Percentiles rank a stretch among this genome's conserved stretches.
Evolutionary conservation across 2,329 filamentous ascomycete species (phyloP).

Genomic region (Trichocomaceae sp.): DNA sequence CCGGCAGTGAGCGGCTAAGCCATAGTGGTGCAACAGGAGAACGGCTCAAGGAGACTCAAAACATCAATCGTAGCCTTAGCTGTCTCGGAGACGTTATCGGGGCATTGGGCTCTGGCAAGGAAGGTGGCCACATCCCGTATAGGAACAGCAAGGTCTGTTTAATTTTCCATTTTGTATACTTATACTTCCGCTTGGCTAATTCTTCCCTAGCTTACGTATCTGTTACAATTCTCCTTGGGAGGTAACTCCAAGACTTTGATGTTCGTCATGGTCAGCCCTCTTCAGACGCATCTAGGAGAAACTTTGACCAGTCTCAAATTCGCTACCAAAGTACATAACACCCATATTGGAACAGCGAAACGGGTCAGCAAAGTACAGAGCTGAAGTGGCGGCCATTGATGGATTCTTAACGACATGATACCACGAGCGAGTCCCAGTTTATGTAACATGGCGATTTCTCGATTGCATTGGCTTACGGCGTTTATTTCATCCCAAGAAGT

Average conservation of each 20-base stretch:
- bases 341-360: conserved; percentile 81
- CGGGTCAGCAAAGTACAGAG: conserved; percentile 16
- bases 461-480: conserved; percentile 11
- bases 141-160: conserved; percentile 75
- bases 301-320: conserved; percentile 93
- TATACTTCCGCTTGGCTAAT: conserved; percentile 16
- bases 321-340: conserved; percentile 84
- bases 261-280: conserved; percentile 96
- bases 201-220: conserved; percentile 65
- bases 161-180: neutral
- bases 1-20: conserved; percentile 84
- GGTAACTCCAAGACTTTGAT: conserved; percentile 97
- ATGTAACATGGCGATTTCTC: neutral
- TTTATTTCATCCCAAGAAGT: neutral
- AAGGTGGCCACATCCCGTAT: conserved; percentile 78
- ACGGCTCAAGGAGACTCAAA: conserved; percentile 86
- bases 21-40: conserved; percentile 82
- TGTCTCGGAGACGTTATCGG: conserved; percentile 93
- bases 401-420: conserved; percentile 6
- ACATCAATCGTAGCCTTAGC: conserved; percentile 91
- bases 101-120: conserved; percentile 75
- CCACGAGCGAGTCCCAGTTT: conserved; percentile 7
- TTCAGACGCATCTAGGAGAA: conserved; percentile 85
- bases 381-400: neutral
- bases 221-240: conserved; percentile 88